Base-by-base conservation (phyloP, 139 green algal genomes). In the Volvox reticuliferus region DNA sequence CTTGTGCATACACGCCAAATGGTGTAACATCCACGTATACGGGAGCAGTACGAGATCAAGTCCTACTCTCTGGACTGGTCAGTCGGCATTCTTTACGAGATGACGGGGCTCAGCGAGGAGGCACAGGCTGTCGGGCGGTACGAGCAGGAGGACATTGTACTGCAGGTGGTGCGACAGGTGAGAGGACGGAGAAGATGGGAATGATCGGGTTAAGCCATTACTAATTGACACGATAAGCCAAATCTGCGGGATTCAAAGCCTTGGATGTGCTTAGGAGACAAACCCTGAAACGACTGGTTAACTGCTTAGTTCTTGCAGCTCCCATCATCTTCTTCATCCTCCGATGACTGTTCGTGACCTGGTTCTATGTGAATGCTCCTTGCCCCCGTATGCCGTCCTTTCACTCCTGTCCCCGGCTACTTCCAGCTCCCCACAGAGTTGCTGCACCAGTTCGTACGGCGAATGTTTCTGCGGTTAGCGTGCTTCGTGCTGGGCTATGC, bases 61-160 rank as follows among this genome's bases (percentile, higher is more conserved):
- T 85, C 68, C 30, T 92, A 88, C 88, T 55, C 88, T 32, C 37
- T 92, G 79, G 88, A 92, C 80, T 88, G 82, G 79, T 55, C 20
- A 9, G 88, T 88, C 24, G 81, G 80, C 44, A 69, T 88, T 14
- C 79, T 92, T 44, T 88, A 84, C 24, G 88, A 92, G 67, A 73
- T 92, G 79, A 32, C 22, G 13, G 82, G 82, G 0, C 76, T 88
- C 62, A 88, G 88, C 79, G 71, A 92, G 80, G 88, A 92, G 80
- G 88, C 88, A 20, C 79, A 88, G 37, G 88, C 88, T 69, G 30
- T 92, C 50, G 88, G 80, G 33, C 37, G 68, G 20, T 88, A 88
- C 79, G 16, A 5, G 26, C 2, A n/a, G 0, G 44, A 77, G 55
- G 78, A 89, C 63, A 35, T 92, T 1, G 89, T 90, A 65, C 73